Conservation (phyloP, 78 protist genomes). For the Tieghemostelium lacteum region DNA sequence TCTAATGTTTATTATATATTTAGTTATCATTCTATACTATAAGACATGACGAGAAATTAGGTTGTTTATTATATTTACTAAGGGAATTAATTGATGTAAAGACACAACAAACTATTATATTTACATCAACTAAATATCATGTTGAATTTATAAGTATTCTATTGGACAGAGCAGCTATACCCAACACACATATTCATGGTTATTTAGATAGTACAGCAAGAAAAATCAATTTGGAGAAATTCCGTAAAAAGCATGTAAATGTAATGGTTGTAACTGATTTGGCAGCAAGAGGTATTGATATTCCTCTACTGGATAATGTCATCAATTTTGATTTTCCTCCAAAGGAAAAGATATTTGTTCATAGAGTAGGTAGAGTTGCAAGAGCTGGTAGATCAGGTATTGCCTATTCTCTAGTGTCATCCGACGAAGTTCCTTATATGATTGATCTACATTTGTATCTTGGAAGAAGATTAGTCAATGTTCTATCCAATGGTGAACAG, state of each 20-base stretch:
- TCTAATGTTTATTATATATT: neutral
- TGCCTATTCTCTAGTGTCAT: slow-evolving; percentile 91
- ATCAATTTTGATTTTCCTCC: slow-evolving; percentile 99
- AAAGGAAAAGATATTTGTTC: slow-evolving; percentile 98
- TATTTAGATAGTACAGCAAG: slow-evolving; percentile 95
- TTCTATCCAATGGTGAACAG: slow-evolving; percentile 9
- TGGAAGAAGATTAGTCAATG: slow-evolving; percentile 59
- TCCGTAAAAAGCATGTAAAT: slow-evolving; percentile 55
- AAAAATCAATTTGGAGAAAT: slow-evolving; percentile 89
- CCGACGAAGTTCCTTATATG: slow-evolving; percentile 96
- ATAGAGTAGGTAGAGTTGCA: slow-evolving; percentile 99
- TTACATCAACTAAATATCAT: slow-evolving; percentile 95
- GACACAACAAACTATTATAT: slow-evolving; percentile 90
- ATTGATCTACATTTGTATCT: slow-evolving; percentile 92
- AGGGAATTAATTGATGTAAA: slow-evolving; percentile 37
- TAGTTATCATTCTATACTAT: slow-evolving; percentile 78
- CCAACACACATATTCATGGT: slow-evolving; percentile 89
- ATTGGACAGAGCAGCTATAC: slow-evolving; percentile 36
- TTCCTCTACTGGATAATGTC: slow-evolving; percentile 98
- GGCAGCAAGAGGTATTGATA: slow-evolving; percentile 99
- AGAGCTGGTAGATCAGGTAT: slow-evolving; percentile 98
- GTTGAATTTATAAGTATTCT: slow-evolving; percentile 81
- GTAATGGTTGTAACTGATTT: slow-evolving; percentile 98
- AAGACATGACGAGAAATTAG: slow-evolving; percentile 88
- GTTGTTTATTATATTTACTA: slow-evolving; percentile 86